Evolutionary conservation across 805 yeast species (phyloP), one percentile per base, ranked within the genome.

Genomic region (Jamesozyma jinghongensis): DNA sequence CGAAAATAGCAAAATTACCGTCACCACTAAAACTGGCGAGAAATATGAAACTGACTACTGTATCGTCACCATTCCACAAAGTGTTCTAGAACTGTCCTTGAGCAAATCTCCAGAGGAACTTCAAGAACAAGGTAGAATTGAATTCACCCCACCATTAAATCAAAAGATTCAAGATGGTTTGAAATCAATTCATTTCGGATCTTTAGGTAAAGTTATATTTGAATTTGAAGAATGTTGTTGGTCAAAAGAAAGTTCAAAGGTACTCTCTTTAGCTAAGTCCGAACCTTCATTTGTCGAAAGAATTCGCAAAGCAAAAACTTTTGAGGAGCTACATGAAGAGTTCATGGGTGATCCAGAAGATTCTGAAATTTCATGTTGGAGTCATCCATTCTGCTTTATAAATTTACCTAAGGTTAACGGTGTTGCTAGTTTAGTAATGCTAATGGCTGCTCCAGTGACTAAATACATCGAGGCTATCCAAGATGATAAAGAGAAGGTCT

Each of bases 51-150:
- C 77, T 25, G 77, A 82, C 36, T 81, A 75, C 53, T 65, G 76
- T 22, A 68, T 87, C 12, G 81, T 85, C 5, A 78, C 95, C 0
- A 75, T 84, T 4, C 95, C 96, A 0, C 81, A 81, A 46, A 81
- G 88, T 28, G 70, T 82, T 3, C 62, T 86, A 29, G 74, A 73
- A 41, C 51, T 74, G 3, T 58, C 63, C 0, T 44, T 53, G 2
- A 34, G 31, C 2, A 16, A 33, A 3, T 19, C 43, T 4, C 49
- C 52, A 5, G 31, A 40, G 17, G 41, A 40, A 3, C 26, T 22
- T 7, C 11, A 35, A 4, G 34, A 36, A 10, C 20, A 37, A 6
- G 79, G 79, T 4, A 70, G 70, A 14, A 73, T 81, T 22, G 57
- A 55, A 27, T 82, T 85, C 69, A 49, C 44, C 0, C 86, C 87